Evolutionary conservation across 129 eudicot species (phyloP).

Genomic region (Pulicaria dysenterica): DNA sequence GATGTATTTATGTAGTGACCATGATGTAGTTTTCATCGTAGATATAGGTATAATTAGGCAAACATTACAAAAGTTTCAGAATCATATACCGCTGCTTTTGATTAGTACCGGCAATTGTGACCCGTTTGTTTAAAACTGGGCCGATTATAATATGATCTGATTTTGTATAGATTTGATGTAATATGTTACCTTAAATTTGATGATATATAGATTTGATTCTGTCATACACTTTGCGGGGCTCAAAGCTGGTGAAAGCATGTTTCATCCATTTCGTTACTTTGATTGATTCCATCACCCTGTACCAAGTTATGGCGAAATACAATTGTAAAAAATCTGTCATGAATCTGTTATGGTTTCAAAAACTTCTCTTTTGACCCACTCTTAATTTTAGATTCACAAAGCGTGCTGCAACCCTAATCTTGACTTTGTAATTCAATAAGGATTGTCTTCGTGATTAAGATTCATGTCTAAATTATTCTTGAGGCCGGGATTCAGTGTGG

Average conservation of each 20-base stretch:
- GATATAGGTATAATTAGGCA: too few relatives aligned
- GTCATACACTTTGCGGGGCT: conserved; percentile 97
- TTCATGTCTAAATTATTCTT: background rate
- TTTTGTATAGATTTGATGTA: too few relatives aligned
- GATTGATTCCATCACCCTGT: conserved; percentile 86
- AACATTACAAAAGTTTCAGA: too few relatives aligned
- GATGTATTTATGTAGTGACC: too few relatives aligned
- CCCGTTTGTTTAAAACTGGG: too few relatives aligned
- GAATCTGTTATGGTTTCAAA: background rate
- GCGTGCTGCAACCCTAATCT: conserved; percentile 4
- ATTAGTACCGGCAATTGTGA: too few relatives aligned
- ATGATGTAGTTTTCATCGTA: too few relatives aligned
- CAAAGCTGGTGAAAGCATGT: conserved; percentile 96
- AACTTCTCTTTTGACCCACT: background rate
- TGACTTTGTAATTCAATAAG: background rate
- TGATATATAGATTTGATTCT: conserved; percentile 72
- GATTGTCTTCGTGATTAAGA: background rate
- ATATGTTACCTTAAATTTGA: background rate
- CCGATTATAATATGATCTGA: too few relatives aligned
- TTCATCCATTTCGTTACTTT: conserved; percentile 76
- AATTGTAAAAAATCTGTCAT: conserved; percentile 82
- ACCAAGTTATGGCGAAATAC: conserved; percentile 82
- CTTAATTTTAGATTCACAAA: background rate
- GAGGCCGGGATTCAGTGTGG: background rate
- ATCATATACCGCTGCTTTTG: too few relatives aligned